Percentiles rank a stretch among this genome's conserved stretches.
Conservation (phyloP, 2,329 filamentous ascomycete species). For the Amauroascus verrucosus region DNA sequence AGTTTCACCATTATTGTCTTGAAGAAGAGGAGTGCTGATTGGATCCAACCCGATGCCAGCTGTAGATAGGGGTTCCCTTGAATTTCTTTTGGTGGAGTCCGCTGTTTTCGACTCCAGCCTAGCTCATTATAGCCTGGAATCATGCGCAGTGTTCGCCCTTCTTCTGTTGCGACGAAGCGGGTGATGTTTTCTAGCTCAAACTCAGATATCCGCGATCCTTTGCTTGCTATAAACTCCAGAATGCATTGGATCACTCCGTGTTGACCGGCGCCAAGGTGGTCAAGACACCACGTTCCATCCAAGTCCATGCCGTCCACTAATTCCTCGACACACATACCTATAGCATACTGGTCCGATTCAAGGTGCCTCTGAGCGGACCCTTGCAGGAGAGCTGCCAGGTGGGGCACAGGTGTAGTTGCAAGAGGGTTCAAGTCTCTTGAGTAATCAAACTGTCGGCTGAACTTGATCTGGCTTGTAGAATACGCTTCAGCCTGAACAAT, state of each 20-base stretch:
- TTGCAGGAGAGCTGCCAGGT: constrained; percentile 9
- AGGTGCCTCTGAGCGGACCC: constrained; percentile 9
- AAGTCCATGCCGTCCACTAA: constrained; percentile 15
- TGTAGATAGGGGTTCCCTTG: not conserved
- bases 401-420: constrained; percentile 11
- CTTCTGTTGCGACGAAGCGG: constrained; percentile 9
- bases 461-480: constrained; percentile 7
- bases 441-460: constrained; percentile 13
- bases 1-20: not conserved
- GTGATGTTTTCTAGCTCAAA: constrained; percentile 11
- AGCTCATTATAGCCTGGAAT: constrained; percentile 14
- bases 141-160: constrained; percentile 10
- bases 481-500: constrained; percentile 10
- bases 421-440: constrained; percentile 10
- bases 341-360: constrained; percentile 6
- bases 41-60: not conserved
- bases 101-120: constrained; percentile 11
- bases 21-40: constrained; percentile 3
- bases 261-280: constrained; percentile 13
- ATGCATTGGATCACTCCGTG: constrained; percentile 7
- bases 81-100: constrained; percentile 6
- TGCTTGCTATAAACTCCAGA: constrained; percentile 8
- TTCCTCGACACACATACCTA: constrained; percentile 11
- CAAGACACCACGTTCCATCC: constrained; percentile 12
- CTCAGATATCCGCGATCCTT: constrained; percentile 8